phyloP scores from a whole-genome alignment of 2,329 filamentous ascomycete species.

The Didymella segeticola region DNA sequence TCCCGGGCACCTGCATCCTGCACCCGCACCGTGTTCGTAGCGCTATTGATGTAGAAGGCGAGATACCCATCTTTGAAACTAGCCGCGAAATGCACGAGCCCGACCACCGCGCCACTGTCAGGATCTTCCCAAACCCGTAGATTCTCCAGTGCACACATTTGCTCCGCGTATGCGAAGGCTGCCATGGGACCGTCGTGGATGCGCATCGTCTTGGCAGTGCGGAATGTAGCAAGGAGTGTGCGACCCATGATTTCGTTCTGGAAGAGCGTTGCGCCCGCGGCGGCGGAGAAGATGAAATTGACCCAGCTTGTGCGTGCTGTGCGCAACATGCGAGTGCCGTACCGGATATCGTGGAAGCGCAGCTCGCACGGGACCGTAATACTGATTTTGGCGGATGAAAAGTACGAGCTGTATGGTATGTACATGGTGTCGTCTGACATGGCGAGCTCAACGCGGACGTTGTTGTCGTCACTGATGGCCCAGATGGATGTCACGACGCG shows the following conservation, averaged over 20 bases:
- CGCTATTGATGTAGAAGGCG: slow-evolving; percentile 54
- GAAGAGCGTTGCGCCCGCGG: slow-evolving; percentile 47
- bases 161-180: slow-evolving; percentile 54
- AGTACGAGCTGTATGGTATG: slow-evolving; percentile 55
- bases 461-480: slow-evolving; percentile 53
- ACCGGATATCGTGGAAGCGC: slow-evolving; percentile 49
- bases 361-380: slow-evolving; percentile 49
- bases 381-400: slow-evolving; percentile 53
- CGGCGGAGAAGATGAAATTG: slow-evolving; percentile 52
- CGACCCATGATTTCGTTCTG: slow-evolving; percentile 57
- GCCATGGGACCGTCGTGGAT: slow-evolving; percentile 53
- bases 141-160: slow-evolving; percentile 58
- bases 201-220: slow-evolving; percentile 54
- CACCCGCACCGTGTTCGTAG: slow-evolving; percentile 46
- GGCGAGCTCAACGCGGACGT: slow-evolving; percentile 52
- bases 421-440: slow-evolving; percentile 51
- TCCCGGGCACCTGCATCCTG: slow-evolving; percentile 50
- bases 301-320: slow-evolving; percentile 53
- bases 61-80: slow-evolving; percentile 54
- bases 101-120: slow-evolving; percentile 51
- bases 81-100: slow-evolving; percentile 53
- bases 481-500: slow-evolving; percentile 54
- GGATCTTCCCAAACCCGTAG: slow-evolving; percentile 56
- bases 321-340: slow-evolving; percentile 43
- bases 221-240: slow-evolving; percentile 51